These are phyloP conservation scores for Phytophthora vignae DNA, from an alignment of 352 stramenopile species.

Conservation along the genomic window DNA sequence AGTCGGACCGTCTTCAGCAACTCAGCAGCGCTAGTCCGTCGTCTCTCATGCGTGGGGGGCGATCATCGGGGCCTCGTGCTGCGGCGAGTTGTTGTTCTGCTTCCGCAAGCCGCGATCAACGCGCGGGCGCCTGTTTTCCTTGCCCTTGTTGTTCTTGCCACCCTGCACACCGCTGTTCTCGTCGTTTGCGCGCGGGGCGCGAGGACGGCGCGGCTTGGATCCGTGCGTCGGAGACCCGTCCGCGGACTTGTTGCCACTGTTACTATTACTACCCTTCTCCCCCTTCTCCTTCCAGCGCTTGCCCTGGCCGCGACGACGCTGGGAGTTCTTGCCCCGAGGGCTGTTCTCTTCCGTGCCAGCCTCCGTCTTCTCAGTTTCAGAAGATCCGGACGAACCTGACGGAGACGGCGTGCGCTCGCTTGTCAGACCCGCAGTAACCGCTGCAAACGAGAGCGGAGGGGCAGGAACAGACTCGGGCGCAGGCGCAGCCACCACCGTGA, in stretches of 20 bases:
- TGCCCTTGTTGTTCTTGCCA: slow-evolving; percentile 32
- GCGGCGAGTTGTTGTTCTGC: slow-evolving; percentile 36
- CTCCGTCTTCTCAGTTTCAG: slow-evolving; percentile 35
- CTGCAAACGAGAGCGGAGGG: slow-evolving; percentile 63
- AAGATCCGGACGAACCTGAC: slow-evolving; percentile 41
- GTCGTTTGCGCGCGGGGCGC: slow-evolving; percentile 36
- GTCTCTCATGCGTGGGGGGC: slow-evolving; percentile 41
- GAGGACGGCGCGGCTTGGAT: slow-evolving; percentile 47
- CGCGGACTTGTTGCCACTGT: slow-evolving; percentile 38
- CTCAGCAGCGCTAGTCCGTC: not conserved
- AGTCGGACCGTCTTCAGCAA: no score
- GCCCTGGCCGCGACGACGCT: slow-evolving; percentile 46
- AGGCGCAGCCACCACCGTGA: slow-evolving; percentile 14
- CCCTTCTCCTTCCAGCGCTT: slow-evolving; percentile 37
- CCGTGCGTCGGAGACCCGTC: slow-evolving; percentile 33
- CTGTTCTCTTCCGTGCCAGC: slow-evolving; percentile 21
- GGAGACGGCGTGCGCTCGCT: slow-evolving; percentile 31
- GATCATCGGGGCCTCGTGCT: slow-evolving; percentile 35
- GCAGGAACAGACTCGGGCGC: slow-evolving; percentile 33
- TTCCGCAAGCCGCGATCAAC: slow-evolving; percentile 50
- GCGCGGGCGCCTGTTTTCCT: slow-evolving; percentile 52
- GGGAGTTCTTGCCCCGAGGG: slow-evolving; percentile 30
- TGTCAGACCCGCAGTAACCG: slow-evolving; percentile 36
- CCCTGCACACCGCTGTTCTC: slow-evolving; percentile 34
- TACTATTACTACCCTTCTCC: slow-evolving; percentile 47